Percentiles rank a stretch among this genome's conserved stretches.
Evolutionary conservation across 768 basidiomycete genomes (phyloP).

Genomic region (Hygrocybe punicea): DNA sequence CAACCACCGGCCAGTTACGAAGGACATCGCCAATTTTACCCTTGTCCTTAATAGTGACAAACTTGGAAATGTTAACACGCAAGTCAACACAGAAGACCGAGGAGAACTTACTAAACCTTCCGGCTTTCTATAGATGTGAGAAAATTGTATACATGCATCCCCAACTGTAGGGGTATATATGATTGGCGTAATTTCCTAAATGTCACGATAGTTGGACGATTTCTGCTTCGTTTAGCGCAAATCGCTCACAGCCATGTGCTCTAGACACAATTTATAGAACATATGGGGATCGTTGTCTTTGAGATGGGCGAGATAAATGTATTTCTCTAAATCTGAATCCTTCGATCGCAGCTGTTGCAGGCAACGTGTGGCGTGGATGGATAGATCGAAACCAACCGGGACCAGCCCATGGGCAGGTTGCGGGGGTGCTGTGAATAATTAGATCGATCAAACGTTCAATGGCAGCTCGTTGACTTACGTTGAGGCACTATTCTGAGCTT

Average conservation of each 20-base stretch:
- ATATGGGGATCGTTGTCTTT: slow-evolving; percentile 67
- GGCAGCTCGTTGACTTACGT: slow-evolving; percentile 40
- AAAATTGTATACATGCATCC: slow-evolving; percentile 83
- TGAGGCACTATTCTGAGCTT: slow-evolving; percentile 60
- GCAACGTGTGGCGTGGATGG: slow-evolving; percentile 56
- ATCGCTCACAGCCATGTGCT: slow-evolving; percentile 49
- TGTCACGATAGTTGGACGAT: too few species aligned
- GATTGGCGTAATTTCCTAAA: slow-evolving; percentile 60
- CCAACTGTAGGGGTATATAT: slow-evolving; percentile 94
- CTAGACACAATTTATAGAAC: slow-evolving; percentile 75
- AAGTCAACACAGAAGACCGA: slow-evolving; percentile 9
- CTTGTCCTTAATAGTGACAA: slow-evolving; percentile 78
- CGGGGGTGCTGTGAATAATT: slow-evolving; percentile 35
- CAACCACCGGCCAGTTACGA: slow-evolving; percentile 64
- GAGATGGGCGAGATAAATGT: slow-evolving; percentile 77
- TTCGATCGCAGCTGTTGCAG: slow-evolving; percentile 73
- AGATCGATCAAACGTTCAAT: not conserved
- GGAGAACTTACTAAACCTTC: slow-evolving; percentile 59
- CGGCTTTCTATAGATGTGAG: slow-evolving; percentile 69
- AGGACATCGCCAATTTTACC: slow-evolving; percentile 72
- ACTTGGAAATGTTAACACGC: slow-evolving; percentile 39
- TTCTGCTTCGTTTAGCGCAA: not conserved
- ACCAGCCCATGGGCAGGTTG: slow-evolving; percentile 52
- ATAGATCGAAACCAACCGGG: slow-evolving; percentile 55
- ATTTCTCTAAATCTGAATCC: slow-evolving; percentile 71